phyloP scores from a whole-genome alignment of 78 protist species.

The Isochrysis galbana region DNA sequence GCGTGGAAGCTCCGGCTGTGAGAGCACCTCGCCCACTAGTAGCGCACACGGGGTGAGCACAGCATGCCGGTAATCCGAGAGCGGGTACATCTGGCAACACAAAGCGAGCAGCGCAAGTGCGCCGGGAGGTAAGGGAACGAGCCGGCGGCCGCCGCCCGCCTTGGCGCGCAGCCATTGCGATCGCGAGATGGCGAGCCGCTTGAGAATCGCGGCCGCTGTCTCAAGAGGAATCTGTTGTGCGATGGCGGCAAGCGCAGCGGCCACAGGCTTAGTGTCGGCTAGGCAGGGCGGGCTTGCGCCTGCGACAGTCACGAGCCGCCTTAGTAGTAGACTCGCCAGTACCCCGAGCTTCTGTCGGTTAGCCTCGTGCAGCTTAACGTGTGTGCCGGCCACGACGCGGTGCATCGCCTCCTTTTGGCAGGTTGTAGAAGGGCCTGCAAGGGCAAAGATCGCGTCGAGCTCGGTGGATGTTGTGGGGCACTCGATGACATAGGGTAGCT shows the following conservation, averaged over 20 bases:
- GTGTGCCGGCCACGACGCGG: background rate
- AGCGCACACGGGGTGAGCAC: background rate
- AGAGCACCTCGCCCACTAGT: background rate
- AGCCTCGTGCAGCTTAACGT: background rate
- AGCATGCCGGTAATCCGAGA: background rate
- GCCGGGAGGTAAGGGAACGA: background rate
- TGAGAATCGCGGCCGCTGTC: background rate
- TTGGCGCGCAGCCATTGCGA: background rate
- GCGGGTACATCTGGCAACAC: background rate
- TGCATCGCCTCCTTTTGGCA: background rate
- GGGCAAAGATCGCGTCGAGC: background rate
- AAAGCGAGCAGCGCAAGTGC: background rate
- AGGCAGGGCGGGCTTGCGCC: background rate
- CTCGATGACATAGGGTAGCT: background rate
- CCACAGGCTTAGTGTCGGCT: background rate
- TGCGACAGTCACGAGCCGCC: background rate
- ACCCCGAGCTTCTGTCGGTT: background rate
- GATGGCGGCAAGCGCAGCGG: background rate
- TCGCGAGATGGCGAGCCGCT: background rate
- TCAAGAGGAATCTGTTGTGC: background rate
- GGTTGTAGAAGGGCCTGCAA: background rate
- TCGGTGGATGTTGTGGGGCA: background rate
- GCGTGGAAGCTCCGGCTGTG: background rate
- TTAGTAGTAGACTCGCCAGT: background rate
- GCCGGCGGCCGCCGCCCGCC: background rate